Conservation (phyloP, 225 moss, liverwort and hornwort genomes). For the Sphagnum tenellum region DNA sequence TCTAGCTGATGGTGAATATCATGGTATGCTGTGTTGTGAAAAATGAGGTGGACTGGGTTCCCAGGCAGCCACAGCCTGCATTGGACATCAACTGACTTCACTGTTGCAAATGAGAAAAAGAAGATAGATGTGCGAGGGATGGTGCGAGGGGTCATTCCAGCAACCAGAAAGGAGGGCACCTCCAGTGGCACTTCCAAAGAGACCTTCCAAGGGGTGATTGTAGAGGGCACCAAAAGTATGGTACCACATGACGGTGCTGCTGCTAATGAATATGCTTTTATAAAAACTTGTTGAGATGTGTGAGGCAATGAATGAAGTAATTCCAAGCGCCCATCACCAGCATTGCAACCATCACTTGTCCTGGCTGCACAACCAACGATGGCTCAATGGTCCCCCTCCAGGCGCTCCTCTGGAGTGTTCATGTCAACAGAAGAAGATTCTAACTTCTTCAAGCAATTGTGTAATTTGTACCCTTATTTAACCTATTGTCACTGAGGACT, state of each 20-base stretch:
- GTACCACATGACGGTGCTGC: constrained; percentile 84
- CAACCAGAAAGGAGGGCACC: constrained; percentile 72
- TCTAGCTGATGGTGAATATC: constrained; percentile 94
- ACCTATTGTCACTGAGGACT: no score
- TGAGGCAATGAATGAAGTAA: constrained; percentile 83
- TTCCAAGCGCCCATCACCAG: constrained; percentile 93
- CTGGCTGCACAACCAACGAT: constrained; percentile 19
- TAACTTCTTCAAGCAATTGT: no score
- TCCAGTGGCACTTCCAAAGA: constrained; percentile 76
- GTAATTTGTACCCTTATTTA: not conserved
- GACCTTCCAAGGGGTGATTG: constrained; percentile 85
- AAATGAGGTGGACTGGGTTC: constrained; percentile 74
- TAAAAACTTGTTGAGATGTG: constrained; percentile 85
- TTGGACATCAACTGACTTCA: constrained; percentile 92
- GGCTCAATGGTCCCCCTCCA: constrained; percentile 37
- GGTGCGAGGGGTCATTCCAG: constrained; percentile 93
- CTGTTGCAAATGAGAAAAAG: constrained; percentile 85
- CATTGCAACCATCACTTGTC: constrained; percentile 75
- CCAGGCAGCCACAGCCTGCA: constrained; percentile 83
- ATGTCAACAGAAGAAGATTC: not conserved
- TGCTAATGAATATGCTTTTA: constrained; percentile 80
- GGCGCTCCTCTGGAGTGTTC: constrained; percentile 41
- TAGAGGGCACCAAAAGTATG: constrained; percentile 90
- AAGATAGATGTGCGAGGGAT: constrained; percentile 57
- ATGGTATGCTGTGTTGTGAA: constrained; percentile 90